phyloP scores from a whole-genome alignment of 768 basidiomycete genomes.

The Pulveroboletus ravenelii region DNA sequence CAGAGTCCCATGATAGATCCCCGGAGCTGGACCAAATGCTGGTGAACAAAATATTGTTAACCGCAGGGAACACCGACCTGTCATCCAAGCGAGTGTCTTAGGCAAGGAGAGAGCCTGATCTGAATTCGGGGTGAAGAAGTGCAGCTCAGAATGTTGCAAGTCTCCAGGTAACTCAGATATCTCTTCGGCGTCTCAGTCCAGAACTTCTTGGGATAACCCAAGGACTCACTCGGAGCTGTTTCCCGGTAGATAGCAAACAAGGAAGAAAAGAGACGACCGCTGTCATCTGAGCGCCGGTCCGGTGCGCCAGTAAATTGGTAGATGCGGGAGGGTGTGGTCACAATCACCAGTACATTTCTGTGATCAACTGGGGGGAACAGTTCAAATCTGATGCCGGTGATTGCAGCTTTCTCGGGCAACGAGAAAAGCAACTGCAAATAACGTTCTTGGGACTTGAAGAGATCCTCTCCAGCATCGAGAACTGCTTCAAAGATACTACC shows the following conservation, averaged over 20 bases:
- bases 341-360: slow-evolving; percentile 64
- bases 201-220: not conserved
- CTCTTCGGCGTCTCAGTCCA: slow-evolving; percentile 46
- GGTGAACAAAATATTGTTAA: not conserved
- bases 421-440: slow-evolving; percentile 71
- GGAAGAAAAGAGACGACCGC: slow-evolving; percentile 65
- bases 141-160: slow-evolving; percentile 69
- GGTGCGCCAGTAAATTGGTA: slow-evolving; percentile 81
- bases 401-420: slow-evolving; percentile 73
- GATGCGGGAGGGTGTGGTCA: slow-evolving; percentile 81
- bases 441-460: slow-evolving; percentile 86
- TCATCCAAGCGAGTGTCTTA: slow-evolving; percentile 84
- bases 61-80: slow-evolving; percentile 46
- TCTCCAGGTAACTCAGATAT: slow-evolving; percentile 88
- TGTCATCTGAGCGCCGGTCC: slow-evolving; percentile 68
- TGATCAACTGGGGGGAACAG: slow-evolving; percentile 62
- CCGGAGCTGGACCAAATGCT: slow-evolving; percentile 52
- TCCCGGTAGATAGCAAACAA: slow-evolving; percentile 76
- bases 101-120: slow-evolving; percentile 68
- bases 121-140: slow-evolving; percentile 70
- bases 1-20: slow-evolving; percentile 81
- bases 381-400: slow-evolving; percentile 84
- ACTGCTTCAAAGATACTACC: slow-evolving; percentile 87
- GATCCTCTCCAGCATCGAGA: slow-evolving; percentile 85
- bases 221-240: slow-evolving; percentile 67